A percentile compares a stretch with the other conserved stretches of the same genome.
phyloP scores from a whole-genome alignment of 2,329 filamentous ascomycete genomes.

The Penicillium sp. region DNA sequence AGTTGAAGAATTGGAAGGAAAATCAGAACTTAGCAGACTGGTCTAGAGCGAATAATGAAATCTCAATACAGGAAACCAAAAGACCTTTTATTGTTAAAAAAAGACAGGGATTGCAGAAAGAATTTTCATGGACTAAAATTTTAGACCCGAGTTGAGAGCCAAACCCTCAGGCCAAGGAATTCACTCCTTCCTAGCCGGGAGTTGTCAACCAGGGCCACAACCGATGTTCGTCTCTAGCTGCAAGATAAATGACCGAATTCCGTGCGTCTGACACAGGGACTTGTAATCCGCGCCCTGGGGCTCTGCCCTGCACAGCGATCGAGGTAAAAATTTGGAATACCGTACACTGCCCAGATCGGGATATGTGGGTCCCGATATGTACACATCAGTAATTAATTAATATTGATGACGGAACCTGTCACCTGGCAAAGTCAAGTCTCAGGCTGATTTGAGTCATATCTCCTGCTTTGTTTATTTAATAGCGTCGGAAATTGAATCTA shows the following conservation, averaged over 20 bases:
- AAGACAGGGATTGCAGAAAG: too few relatives aligned
- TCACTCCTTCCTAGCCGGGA: background rate
- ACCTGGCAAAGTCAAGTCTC: background rate
- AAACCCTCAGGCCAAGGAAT: background rate
- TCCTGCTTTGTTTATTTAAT: background rate
- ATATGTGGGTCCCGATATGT: background rate
- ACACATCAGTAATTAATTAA: background rate
- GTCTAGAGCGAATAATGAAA: too few relatives aligned
- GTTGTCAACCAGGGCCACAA: background rate
- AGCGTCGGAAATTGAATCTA: background rate
- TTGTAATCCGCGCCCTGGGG: background rate
- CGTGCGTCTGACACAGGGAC: background rate
- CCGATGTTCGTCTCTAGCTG: background rate
- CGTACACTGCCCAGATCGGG: background rate
- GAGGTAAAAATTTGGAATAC: background rate
- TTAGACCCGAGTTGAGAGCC: background rate
- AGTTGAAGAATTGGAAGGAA: background rate
- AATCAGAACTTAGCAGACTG: too few relatives aligned
- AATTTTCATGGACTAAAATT: background rate
- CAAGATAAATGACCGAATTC: background rate
- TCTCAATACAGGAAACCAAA: too few relatives aligned
- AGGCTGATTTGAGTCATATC: background rate
- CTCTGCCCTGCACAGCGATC: background rate
- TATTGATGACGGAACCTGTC: background rate
- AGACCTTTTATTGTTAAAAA: too few relatives aligned